Evolutionary conservation across 2,329 filamentous ascomycete species (phyloP), one percentile per base, ranked within the genome.

Genomic region (Colletotrichum echinochloae): DNA sequence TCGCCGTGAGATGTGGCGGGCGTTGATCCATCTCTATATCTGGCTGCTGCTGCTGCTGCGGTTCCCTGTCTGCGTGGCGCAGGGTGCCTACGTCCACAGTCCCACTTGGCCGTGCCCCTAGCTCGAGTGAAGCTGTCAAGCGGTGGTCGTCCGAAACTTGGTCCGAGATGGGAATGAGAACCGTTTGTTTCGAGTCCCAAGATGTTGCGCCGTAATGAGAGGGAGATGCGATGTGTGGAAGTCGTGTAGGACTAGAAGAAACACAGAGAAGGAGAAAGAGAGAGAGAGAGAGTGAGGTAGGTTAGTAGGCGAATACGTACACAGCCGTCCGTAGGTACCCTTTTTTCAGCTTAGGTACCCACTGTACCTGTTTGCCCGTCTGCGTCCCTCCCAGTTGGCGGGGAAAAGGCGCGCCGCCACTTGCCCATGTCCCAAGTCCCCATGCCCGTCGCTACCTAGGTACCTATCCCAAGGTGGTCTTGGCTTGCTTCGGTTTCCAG

Each of bases 61-160:
- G 56, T 57, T 61, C 56, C 67, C 63, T 70, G 63, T 70, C 57
- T 28, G 57, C 51, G 63, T 66, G 61, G 56, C n/a, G 66, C 28
- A 35, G 37, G 9, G n/a, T 70, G 49, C 41, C 57, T 49, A 39
- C 66, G 67, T 56, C 39, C 8, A 4, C 30, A 33, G 30, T 8
- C 23, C 57, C 39, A 37, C 49, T 49, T 57, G 57, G 57, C 39
- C 23, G 51, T 51, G 60, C 30, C 30, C 59, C 44, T n/a, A 60
- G 59, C 57, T 60, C 30, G 16, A 60, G 59, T n/a, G 20, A 44
- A 49, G 44, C n/a, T 41, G 33, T 26, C n/a, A 20, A 37, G 30
- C 30, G 46, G 41, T 16, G 3, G 44, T 14, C 6, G 18, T 54
- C 8, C 20, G 30, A 54, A 54, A 35, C 51, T 35, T 20, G 30